Base-by-base conservation (phyloP, 2,329 filamentous ascomycete genomes). In the Fonsecaea erecta region DNA sequence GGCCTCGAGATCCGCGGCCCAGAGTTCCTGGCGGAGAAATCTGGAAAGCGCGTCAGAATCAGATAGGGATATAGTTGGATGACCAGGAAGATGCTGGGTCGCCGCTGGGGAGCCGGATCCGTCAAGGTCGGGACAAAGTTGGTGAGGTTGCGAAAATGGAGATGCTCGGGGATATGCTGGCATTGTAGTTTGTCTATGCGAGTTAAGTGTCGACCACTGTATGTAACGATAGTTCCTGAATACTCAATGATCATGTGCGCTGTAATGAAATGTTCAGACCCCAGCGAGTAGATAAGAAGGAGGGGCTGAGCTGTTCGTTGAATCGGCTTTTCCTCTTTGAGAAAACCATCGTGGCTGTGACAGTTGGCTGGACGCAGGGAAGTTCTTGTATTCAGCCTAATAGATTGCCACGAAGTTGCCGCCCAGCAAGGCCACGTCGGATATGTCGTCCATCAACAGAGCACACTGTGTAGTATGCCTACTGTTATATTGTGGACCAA, bases 1-100 rank as follows among this genome's bases (percentile, higher is more conserved):
- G 30, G 30, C 30, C 9, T 61, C 58, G n/a, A 61, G 58, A 35
- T 61, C 58, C 34, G 46, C 46, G 11, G 58, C 58, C 40, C 46
- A 61, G 46, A 61, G 14, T 40, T 61, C 58, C 21, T 11, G 11
- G 16, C 14, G 26, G 16, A 61, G 58, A 28, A 61, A 28, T 35
- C 6, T 53, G 8, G 24, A 21, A 21, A 61, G 46, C 12, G 32
- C 28, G 46, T 52, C 16, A 26, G 24, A 30, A 37, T 53, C 46
- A 35, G 14, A 21, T 14, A 60, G 18, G 3, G 37, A 30, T 18
- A 60, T 32, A 9, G 21, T 48, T 21, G 56, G 56, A 28, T 60
- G 56, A 34, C 56, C 40, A 6, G 56, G 56, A 12, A 56, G n/a
- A 8, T 37, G 30, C 28, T 16, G 32, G 53, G n/a, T 56, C 32